Evolutionary conservation across 305 asterid species (phyloP).

Genomic region (Rubia balearica): DNA sequence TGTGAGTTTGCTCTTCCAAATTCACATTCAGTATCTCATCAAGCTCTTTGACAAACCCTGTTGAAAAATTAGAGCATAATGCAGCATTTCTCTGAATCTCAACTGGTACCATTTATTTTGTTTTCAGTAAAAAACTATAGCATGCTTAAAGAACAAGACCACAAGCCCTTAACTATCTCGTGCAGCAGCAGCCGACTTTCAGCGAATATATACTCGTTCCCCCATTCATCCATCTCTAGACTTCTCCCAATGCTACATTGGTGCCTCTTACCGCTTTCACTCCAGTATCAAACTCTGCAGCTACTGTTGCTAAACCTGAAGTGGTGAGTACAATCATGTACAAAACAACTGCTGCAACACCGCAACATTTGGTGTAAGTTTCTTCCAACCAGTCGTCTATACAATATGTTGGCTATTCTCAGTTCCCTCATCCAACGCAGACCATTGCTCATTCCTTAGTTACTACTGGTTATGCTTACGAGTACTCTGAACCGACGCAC

Average conservation of each 20-base stretch:
- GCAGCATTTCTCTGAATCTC: slow-evolving; percentile 29
- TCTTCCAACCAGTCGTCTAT: slow-evolving; percentile 39
- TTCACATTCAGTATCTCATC: slow-evolving; percentile 39
- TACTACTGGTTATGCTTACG: slow-evolving; percentile 33
- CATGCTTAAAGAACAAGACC: slow-evolving; percentile 30
- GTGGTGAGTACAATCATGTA: slow-evolving; percentile 24
- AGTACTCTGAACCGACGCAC: slow-evolving; percentile 40
- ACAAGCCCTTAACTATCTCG: slow-evolving; percentile 37
- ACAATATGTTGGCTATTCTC: slow-evolving; percentile 38
- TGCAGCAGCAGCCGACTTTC: slow-evolving; percentile 35
- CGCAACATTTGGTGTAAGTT: slow-evolving; percentile 40
- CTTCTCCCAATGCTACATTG: slow-evolving; percentile 21
- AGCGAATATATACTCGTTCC: slow-evolving; percentile 19
- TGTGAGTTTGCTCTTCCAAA: slow-evolving; percentile 35
- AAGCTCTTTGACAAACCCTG: slow-evolving; percentile 69
- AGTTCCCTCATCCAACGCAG: slow-evolving; percentile 34
- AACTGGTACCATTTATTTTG: slow-evolving; percentile 24
- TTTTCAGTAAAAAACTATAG: too few species aligned
- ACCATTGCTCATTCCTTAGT: slow-evolving; percentile 36
- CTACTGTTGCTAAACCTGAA: slow-evolving; percentile 25
- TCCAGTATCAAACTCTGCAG: slow-evolving; percentile 43
- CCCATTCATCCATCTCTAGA: slow-evolving; percentile 24
- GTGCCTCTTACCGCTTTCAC: slow-evolving; percentile 18
- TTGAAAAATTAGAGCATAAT: slow-evolving; percentile 48
- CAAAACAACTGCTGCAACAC: slow-evolving; percentile 18